Evolutionary conservation across 306 rosid genomes (phyloP), one percentile per base, ranked within the genome.

Genomic region (Begonia peltatifolia): DNA sequence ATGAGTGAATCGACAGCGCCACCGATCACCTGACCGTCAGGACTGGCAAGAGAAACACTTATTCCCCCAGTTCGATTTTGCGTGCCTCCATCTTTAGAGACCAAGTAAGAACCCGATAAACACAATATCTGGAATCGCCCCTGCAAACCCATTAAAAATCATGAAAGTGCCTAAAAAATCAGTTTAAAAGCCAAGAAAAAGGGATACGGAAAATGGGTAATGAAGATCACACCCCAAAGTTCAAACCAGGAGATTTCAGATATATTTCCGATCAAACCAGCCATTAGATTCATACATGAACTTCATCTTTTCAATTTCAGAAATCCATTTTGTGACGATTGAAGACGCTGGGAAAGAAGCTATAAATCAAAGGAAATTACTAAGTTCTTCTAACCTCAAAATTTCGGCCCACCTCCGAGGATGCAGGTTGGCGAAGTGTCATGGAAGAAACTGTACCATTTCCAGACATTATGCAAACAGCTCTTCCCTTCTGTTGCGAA

Each of bases 41-140:
- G 76, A 64, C 85, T 81, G 49, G 87, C 71, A 50, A 92, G 94
- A 50, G 99, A 92, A 63, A 69, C 94, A 41, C 99, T 92, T 36
- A 92, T 36, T 18, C 99, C 84, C 18, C 99, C 96, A 0, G 79
- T 83, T 72, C 93, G 80, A 61, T 61, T 71, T 30, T 73, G 93
- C 30, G 81, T 74, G 17, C 88, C 93, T 43, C 92, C 88, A 58
- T 81, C 95, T 63, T 87, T 96, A 2, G 94, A 79, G 64, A 92
- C 94, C 71, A 92, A 72, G 72, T 81, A 92, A 56, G 96, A 86
- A 53, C 99, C 99, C 47, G 96, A 86, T 78, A 92, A 59, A 74
- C 89, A 77, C 52, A 92, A 63, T 67, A 92, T 92, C 69, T 92
- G 89, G 56, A 81, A 92, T 58, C 81, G 81, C 50, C 99, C 99